Evolutionary conservation across 2,329 filamentous ascomycete species (phyloP).

Genomic region (Clonostachys solani): DNA sequence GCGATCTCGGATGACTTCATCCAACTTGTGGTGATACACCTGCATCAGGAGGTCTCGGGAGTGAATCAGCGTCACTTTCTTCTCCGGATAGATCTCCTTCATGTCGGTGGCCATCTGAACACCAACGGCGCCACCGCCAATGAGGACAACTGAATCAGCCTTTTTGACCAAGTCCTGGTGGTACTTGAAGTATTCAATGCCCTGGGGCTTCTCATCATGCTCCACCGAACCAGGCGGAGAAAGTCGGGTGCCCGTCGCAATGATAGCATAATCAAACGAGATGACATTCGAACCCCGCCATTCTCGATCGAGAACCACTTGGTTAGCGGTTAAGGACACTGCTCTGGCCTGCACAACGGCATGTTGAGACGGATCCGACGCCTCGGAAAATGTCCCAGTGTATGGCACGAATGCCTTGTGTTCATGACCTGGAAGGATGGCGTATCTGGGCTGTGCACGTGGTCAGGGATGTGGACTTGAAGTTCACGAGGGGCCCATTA

Average conservation of each 20-base stretch:
- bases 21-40: no score
- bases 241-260: conserved; percentile 54
- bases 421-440: conserved; percentile 47
- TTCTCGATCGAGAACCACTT: conserved; percentile 22
- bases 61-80: conserved; percentile 53
- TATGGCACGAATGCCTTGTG: conserved; percentile 59
- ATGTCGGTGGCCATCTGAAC: conserved; percentile 58
- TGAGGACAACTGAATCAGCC: conserved; percentile 39
- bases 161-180: conserved; percentile 40
- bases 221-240: conserved; percentile 38
- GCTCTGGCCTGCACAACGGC: conserved; percentile 30
- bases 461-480: no score
- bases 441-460: conserved; percentile 44
- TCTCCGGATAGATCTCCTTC: conserved; percentile 50
- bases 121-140: conserved; percentile 58
- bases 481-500: no score
- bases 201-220: conserved; percentile 34
- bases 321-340: conserved; percentile 30
- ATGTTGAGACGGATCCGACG: conserved; percentile 32
- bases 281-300: conserved; percentile 16
- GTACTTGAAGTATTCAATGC: conserved; percentile 22
- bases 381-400: conserved; percentile 19
- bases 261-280: conserved; percentile 48
- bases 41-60: conserved; percentile 29
- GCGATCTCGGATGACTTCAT: no score